Evolutionary conservation across 2,329 filamentous ascomycete species (phyloP), one percentile per base, ranked within the genome.

Genomic region (Fusarium chaquense): DNA sequence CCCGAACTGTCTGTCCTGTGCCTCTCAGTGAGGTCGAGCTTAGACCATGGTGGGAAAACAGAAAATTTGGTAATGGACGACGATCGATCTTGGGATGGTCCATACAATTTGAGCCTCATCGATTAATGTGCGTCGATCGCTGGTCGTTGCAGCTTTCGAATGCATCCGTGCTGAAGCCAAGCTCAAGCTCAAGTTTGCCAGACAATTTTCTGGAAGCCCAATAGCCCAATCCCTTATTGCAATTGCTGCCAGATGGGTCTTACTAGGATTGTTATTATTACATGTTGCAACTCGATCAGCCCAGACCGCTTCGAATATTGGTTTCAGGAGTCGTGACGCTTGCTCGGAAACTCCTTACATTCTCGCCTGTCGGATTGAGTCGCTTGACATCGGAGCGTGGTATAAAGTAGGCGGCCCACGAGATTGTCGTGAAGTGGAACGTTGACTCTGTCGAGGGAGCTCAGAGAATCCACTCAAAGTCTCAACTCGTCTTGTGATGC

Each of bases 401-500:
- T 45, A 35, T 54, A 46, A 44, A 61, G 38, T 49, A 54, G 51
- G 44, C 41, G 61, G 51, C 33, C 68, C 68, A 55, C 58, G 59
- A 53, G 52, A 62, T 54, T 58, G 52, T 61, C 60, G 58, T 65
- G 46, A 61, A 56, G 67, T 71, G 59, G 67, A 69, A 70, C 60
- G 22, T 57, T 57, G 40, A 22, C 43, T 52, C 50, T 43, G 44
- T 50, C 47, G 46, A 70, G 58, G 52, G 52, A 68, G 38, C 50
- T 59, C 30, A 46, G 9, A 38, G 35, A 68, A 68, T 55, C 67
- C 67, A 70, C 67, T 44, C 51, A 62, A 65, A 73, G 51, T 67
- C 64, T 73, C 65, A 63, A 50, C 40, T 58, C 59, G 49, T 67
- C 67, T 70, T 70, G 62, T 73, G 72, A 71, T 74, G 67, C 60